A percentile compares a stretch with the other conserved stretches of the same genome.
Conservation (phyloP, 2,329 filamentous ascomycete genomes). For the Epichloe sibirici region DNA sequence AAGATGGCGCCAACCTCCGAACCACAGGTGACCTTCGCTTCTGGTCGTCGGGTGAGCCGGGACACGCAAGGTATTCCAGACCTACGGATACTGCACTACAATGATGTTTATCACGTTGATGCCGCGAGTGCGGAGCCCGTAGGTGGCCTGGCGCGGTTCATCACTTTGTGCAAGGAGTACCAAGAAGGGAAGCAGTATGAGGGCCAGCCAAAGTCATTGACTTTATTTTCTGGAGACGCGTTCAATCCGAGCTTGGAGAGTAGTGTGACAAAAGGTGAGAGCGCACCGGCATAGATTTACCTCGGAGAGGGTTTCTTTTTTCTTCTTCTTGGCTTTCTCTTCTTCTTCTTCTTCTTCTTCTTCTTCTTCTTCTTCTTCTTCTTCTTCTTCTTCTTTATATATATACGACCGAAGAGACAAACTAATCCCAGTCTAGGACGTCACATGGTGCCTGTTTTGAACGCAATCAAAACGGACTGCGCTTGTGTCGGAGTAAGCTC, state of each 20-base stretch:
- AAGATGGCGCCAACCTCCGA: conserved; percentile 12
- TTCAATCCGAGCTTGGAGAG: conserved; percentile 88
- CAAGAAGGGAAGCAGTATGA: conserved; percentile 46
- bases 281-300: background rate
- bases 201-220: conserved; percentile 54
- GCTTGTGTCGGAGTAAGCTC: conserved; percentile 67
- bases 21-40: conserved; percentile 15
- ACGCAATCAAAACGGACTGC: conserved; percentile 62
- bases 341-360: background rate
- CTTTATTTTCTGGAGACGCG: conserved; percentile 82
- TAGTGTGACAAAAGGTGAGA: conserved; percentile 68
- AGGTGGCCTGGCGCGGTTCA: conserved; percentile 71
- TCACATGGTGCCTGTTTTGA: conserved; percentile 82
- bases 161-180: conserved; percentile 67
- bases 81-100: conserved; percentile 77
- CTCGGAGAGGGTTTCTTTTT: background rate
- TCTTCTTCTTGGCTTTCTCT: background rate
- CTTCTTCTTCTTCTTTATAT: background rate
- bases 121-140: conserved; percentile 63
- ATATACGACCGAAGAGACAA: background rate
- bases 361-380: too few species aligned
- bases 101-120: conserved; percentile 89
- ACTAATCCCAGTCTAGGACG: conserved; percentile 31
- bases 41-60: conserved; percentile 9
- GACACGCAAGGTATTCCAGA: conserved; percentile 36